phyloP scores from a whole-genome alignment of 306 rosid species.

The Clitoria ternatea region DNA sequence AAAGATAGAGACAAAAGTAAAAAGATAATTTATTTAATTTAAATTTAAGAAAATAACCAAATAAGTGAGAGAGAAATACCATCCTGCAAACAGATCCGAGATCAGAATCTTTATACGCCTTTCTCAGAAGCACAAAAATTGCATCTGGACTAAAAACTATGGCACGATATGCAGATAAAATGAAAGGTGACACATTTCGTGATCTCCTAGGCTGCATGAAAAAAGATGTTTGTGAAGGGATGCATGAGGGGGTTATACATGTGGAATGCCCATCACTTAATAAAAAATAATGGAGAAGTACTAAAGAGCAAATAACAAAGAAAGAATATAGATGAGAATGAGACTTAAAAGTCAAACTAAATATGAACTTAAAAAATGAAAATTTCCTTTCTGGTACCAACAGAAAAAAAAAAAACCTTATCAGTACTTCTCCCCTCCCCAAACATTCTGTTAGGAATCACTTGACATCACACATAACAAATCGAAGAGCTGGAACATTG shows the following conservation, averaged over 20 bases:
- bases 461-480: not conserved
- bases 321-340: not conserved
- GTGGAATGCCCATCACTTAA: not conserved
- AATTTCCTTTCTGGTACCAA: not conserved
- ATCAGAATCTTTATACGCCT: slow-evolving; percentile 83
- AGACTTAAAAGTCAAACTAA: not conserved
- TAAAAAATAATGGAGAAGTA: not conserved
- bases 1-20: slow-evolving; percentile 1
- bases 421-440: not conserved
- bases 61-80: slow-evolving; percentile 45
- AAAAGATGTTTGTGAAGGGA: not conserved
- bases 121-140: slow-evolving; percentile 72
- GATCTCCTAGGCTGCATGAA: slow-evolving; percentile 77
- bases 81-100: slow-evolving; percentile 74
- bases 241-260: not conserved
- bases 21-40: not conserved
- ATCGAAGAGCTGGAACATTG: not conserved
- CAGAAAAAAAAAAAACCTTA: not conserved
- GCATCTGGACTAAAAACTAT: slow-evolving; percentile 73
- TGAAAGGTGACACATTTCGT: slow-evolving; percentile 59
- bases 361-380: not conserved
- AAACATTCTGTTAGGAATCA: not conserved
- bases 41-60: not conserved
- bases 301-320: slow-evolving; percentile 3
- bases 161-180: slow-evolving; percentile 52